phyloP scores from a whole-genome alignment of 1,284 basidiomycete genomes.

The Ustilago loliicola region DNA sequence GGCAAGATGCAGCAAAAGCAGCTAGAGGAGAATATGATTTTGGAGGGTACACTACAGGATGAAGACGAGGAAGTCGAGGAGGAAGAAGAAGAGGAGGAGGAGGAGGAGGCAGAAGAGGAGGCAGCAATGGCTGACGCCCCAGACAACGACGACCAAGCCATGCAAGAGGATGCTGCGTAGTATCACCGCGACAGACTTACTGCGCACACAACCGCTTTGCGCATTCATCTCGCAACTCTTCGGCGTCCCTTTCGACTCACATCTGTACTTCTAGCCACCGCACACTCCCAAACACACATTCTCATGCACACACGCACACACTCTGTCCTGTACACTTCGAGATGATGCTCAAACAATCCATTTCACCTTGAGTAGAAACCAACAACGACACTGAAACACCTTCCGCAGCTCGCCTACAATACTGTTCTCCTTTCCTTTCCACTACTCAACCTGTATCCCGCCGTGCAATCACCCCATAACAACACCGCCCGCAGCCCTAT shows the following conservation, averaged over 20 bases:
- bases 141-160: slow-evolving; percentile 12
- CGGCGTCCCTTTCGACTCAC: background rate
- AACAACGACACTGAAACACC: background rate
- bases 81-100: slow-evolving; percentile 32
- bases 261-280: slow-evolving; percentile 11
- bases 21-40: slow-evolving; percentile 41
- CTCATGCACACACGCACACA: background rate
- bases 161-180: slow-evolving; percentile 34
- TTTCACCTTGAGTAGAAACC: background rate
- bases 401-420: no score
- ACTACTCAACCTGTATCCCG: background rate
- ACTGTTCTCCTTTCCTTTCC: background rate
- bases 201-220: no score
- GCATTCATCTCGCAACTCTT: no score
- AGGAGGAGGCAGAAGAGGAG: slow-evolving; percentile 16
- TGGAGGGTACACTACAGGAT: slow-evolving; percentile 42
- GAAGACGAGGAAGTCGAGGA: slow-evolving; percentile 34
- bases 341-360: slow-evolving; percentile 5
- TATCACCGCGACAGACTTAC: no score
- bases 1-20: slow-evolving; percentile 39
- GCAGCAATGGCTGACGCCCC: background rate
- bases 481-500: slow-evolving; percentile 73
- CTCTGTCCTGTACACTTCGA: background rate
- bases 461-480: slow-evolving; percentile 18
- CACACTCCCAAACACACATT: background rate